Evolutionary conservation across 805 yeast species (phyloP).

Genomic region (Starmerella cellae): DNA sequence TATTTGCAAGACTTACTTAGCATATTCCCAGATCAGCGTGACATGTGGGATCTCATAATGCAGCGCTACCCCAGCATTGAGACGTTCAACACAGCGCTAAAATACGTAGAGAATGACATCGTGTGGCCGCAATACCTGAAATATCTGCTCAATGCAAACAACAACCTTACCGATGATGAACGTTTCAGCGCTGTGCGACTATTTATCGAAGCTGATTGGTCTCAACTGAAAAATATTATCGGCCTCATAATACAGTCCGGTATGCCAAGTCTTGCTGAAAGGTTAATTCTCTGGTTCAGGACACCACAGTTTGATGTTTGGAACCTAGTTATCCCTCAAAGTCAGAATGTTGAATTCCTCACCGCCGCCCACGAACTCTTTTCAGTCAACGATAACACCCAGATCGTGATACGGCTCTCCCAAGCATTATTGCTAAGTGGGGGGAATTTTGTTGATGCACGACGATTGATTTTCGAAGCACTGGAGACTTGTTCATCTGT

Average conservation of each 20-base stretch:
- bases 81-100: conserved; percentile 39
- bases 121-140: conserved; percentile 44
- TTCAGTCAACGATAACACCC: neutral
- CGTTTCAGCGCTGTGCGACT: neutral
- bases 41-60: conserved; percentile 11
- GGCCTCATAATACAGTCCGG: neutral
- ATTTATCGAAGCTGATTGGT: conserved; percentile 4
- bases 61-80: conserved; percentile 24
- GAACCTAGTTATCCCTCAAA: neutral
- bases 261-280: neutral
- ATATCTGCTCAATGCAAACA: conserved; percentile 29
- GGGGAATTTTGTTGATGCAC: neutral
- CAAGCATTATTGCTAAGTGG: neutral
- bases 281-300: neutral
- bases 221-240: neutral
- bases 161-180: neutral
- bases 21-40: conserved; percentile 7
- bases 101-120: conserved; percentile 38
- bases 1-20: conserved; percentile 8
- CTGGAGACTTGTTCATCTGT: conserved; percentile 2
- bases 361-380: neutral
- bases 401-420: conserved; percentile 1
- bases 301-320: conserved; percentile 2
- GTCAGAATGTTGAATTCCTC: neutral
- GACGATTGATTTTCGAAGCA: neutral